phyloP scores from a whole-genome alignment of 495 filamentous ascomycete species.

The Xylaria longipes region DNA sequence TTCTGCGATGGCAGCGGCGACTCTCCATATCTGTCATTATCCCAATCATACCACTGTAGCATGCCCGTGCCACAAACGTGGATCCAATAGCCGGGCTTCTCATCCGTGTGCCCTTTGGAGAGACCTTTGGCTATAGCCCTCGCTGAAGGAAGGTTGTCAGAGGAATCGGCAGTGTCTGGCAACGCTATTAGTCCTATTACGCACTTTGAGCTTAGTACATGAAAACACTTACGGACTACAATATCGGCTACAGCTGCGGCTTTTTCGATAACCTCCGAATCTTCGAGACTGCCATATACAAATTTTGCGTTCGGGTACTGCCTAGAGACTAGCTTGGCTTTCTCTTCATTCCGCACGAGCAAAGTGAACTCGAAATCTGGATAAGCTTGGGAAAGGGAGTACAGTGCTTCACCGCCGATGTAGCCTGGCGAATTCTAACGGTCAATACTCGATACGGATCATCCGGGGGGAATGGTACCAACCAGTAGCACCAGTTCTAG shows the following conservation, averaged over 20 bases:
- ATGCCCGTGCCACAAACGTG: constrained; percentile 57
- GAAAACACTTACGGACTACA: constrained; percentile 61
- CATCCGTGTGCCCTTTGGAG: constrained; percentile 50
- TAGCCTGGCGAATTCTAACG: constrained; percentile 59
- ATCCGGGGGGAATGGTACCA: constrained; percentile 9
- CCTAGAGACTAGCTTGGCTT: constrained; percentile 64
- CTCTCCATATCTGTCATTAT: constrained; percentile 49
- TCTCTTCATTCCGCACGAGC: constrained; percentile 71
- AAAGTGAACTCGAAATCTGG: constrained; percentile 72
- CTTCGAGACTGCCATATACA: constrained; percentile 65
- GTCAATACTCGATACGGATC: constrained; percentile 9
- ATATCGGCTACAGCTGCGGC: constrained; percentile 70
- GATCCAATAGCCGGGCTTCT: constrained; percentile 57
- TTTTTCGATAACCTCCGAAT: constrained; percentile 58
- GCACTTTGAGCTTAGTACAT: not conserved
- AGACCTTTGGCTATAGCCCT: constrained; percentile 53
- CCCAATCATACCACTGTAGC: constrained; percentile 52
- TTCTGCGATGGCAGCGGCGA: constrained; percentile 44
- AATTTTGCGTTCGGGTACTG: constrained; percentile 60
- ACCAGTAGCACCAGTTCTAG: constrained; percentile 50
- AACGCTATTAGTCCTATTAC: not conserved
- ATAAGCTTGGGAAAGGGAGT: constrained; percentile 63
- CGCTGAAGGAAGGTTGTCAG: constrained; percentile 51
- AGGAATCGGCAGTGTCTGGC: constrained; percentile 55
- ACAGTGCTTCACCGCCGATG: constrained; percentile 77